phyloP scores from a whole-genome alignment of 2,329 filamentous ascomycete genomes.

The Cladosporium velox region DNA sequence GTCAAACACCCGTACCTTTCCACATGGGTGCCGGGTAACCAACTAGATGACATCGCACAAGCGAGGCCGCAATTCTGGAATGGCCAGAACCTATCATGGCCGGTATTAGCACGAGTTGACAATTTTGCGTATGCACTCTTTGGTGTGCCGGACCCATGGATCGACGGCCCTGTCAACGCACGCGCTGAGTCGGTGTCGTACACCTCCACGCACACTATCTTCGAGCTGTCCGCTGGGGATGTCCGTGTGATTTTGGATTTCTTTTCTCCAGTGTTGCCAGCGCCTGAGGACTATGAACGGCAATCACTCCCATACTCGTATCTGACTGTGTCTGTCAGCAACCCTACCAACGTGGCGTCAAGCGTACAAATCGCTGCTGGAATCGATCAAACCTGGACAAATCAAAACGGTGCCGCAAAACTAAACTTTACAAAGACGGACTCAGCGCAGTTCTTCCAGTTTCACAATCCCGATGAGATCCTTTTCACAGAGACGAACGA shows the following conservation, averaged over 20 bases:
- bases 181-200: conserved; percentile 33
- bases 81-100: conserved; percentile 39
- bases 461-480: conserved; percentile 29
- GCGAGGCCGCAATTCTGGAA: conserved; percentile 39
- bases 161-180: conserved; percentile 24
- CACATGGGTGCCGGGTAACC: conserved; percentile 39
- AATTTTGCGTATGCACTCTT: conserved; percentile 37
- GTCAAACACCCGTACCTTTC: conserved; percentile 39
- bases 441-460: conserved; percentile 27
- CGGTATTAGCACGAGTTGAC: conserved; percentile 38
- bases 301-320: conserved; percentile 42
- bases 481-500: conserved; percentile 30
- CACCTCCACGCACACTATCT: conserved; percentile 37
- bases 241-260: conserved; percentile 38
- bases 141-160: conserved; percentile 28
- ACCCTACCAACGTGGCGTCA: conserved; percentile 3
- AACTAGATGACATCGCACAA: conserved; percentile 30
- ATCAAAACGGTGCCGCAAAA: conserved; percentile 30
- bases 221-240: conserved; percentile 32
- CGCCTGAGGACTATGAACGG: conserved; percentile 35
- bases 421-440: conserved; percentile 27
- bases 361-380: conserved; percentile 38
- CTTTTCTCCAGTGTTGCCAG: conserved; percentile 39
- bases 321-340: conserved; percentile 32
- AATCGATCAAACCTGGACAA: conserved; percentile 41